Base-by-base conservation (phyloP, 2,329 filamentous ascomycete species). In the Aspergillus ustus region DNA sequence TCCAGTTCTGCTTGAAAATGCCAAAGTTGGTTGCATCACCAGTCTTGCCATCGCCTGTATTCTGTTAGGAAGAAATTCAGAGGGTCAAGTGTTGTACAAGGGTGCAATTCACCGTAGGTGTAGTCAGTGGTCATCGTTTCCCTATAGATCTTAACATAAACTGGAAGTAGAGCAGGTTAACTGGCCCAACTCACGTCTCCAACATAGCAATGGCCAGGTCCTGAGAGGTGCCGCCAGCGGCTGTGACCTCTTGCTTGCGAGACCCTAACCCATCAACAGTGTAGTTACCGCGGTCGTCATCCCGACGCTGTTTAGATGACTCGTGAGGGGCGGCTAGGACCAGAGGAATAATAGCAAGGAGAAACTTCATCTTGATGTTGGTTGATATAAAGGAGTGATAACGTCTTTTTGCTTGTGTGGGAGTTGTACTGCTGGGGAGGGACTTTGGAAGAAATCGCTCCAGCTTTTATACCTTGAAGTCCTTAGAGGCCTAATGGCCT, bases 1-100 rank as follows among this genome's bases (percentile, higher is more conserved):
- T 63, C 70, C 70, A 73, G 73, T 45, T 45, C 43, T 45, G 43
- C 43, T 45, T 55, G 52, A 55, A 55, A 34, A 73, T 62, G 22
- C 72, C 72, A 52, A 73, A 74, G 60, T 74, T 74, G 53, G 72
- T 67, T 6, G 67, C 59, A 17, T 73, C 72, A 13, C 69, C 65
- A 6, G 50, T 59, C 53, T 74, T 74, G 46, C 71, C 71, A 34
- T 73, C 71, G 13, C 72, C 71, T 69, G 37, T n/a, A n/a, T 43
- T 43, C 37, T 43, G 13, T n/a, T 43, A 43, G 13, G 25, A 13
- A 43, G 37, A 13, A 13, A 4, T 43, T 13, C 4, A 43, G 11
- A 45, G 43, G n/a, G 19, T 15, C 0, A 3, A 15, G 31, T 15
- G 31, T 17, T 15, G 4, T n/a, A 20, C 20, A 28, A 25, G 25